Base-by-base conservation (phyloP, 75 land plant genomes). In the Sequoia sempervirens region DNA sequence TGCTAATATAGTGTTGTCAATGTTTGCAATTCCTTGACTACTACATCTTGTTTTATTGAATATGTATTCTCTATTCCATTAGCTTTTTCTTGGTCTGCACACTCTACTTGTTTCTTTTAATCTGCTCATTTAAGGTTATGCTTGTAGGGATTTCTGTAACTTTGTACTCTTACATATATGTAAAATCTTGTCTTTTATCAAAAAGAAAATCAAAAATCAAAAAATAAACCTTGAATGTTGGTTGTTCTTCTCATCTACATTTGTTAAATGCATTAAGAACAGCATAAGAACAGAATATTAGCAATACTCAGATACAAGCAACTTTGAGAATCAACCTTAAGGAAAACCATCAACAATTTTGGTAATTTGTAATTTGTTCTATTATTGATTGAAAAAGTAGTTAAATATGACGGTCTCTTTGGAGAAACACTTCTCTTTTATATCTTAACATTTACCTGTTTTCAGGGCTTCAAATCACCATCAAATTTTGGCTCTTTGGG, bases 381-480 rank as follows among this genome's bases (percentile, higher is more conserved):
- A 5, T 75, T 75, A 43, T 40, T 37, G 20, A 17, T 38, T 5
- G 2, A 32, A 75, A 40, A 75, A 26, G 15, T 75, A 1, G 20
- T 1, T 75, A 23, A 78, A 45, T n/a, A 20, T 43, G 12, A 43
- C 26, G 2, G 43, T n/a, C 1, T 43, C 10, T 12, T 78, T 45
- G 47, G 46, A 78, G 52, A 78, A 45, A 11, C 10, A 10, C 30
- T 43, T 45, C 30, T 78, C 15, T 76, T 40, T 23, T 45, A 45
- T 11, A 78, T 11, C 13, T 78, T 78, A 78, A 78, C 80, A 45
- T 78, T 41, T n/a, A 11, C 26, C 14, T 23, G 0, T 38, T 79
- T 83, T 5, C 91, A 95, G 97, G 88, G 87, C 40, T 83, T 92
- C 26, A 91, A 85, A 82, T 91, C 94, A 47, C 92, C 96, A 40